phyloP scores from a whole-genome alignment of 2,329 filamentous ascomycete species.

The Neurospora sp. region DNA sequence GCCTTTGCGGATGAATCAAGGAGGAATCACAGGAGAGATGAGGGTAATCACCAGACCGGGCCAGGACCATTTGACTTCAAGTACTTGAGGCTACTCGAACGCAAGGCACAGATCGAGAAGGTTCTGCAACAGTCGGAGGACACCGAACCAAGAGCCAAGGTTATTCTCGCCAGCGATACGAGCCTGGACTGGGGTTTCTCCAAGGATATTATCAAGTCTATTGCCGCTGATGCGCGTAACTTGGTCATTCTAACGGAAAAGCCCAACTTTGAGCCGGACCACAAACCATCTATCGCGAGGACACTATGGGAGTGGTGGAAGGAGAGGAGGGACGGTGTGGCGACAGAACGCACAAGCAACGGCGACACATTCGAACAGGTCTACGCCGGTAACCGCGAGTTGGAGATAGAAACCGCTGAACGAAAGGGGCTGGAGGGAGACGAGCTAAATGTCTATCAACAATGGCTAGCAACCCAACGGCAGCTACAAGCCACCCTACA shows the following conservation, averaged over 20 bases:
- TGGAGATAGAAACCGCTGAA: constrained; percentile 52
- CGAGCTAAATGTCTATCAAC: constrained; percentile 76
- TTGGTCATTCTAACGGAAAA: constrained; percentile 81
- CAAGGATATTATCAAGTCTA: constrained; percentile 61
- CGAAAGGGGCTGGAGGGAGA: constrained; percentile 61
- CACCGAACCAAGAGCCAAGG: constrained; percentile 43
- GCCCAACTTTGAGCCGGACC: constrained; percentile 35
- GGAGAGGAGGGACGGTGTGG: constrained; percentile 54
- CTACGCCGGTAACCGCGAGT: constrained; percentile 51
- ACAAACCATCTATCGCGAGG: constrained; percentile 53
- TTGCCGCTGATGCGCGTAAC: constrained; percentile 72
- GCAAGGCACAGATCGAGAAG: constrained; percentile 68
- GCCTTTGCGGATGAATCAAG: constrained; percentile 46
- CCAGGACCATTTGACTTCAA: constrained; percentile 83
- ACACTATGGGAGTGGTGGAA: constrained; percentile 76
- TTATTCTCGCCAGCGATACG: constrained; percentile 84
- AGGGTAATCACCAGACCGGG: constrained; percentile 40
- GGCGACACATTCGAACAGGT: constrained; percentile 57
- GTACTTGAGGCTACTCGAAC: constrained; percentile 73
- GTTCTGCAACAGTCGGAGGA: constrained; percentile 44
- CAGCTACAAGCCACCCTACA: constrained; percentile 78
- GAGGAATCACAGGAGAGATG: constrained; percentile 35
- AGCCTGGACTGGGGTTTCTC: constrained; percentile 95
- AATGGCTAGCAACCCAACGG: constrained; percentile 81
- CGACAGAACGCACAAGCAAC: constrained; percentile 43